Conservation (phyloP, 164 flowering plant genomes). For the Aristolochia californica region DNA sequence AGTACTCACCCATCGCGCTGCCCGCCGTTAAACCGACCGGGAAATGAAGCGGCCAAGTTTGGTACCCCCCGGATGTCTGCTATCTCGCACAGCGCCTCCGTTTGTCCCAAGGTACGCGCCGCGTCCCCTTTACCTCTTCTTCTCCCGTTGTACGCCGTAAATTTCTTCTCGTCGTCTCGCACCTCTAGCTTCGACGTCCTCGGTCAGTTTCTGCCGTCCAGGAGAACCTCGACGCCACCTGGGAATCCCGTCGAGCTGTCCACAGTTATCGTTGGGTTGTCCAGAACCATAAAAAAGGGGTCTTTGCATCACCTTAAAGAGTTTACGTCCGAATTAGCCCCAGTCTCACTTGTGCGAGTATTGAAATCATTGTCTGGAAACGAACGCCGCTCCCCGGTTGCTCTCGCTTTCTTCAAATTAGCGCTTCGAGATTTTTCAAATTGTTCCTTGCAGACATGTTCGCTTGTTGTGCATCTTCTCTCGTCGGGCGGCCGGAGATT, state of each 20-base stretch:
- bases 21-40: not conserved
- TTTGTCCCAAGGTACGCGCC: constrained; percentile 12
- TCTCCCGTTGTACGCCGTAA: not conserved
- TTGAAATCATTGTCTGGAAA: constrained; percentile 28
- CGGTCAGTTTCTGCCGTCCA: constrained; percentile 35
- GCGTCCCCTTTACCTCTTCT: not conserved
- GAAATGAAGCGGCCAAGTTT: not conserved
- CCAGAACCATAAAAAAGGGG: constrained; percentile 33
- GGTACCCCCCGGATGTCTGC: constrained; percentile 19
- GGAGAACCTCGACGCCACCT: not conserved
- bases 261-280: constrained; percentile 26
- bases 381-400: constrained; percentile 15
- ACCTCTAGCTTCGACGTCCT: constrained; percentile 19
- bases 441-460: constrained; percentile 26
- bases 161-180: not conserved
- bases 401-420: constrained; percentile 59
- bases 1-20: no score
- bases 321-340: constrained; percentile 33
- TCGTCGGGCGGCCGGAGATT: constrained; percentile 27
- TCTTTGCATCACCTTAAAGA: constrained; percentile 21
- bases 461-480: constrained; percentile 56
- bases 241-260: constrained; percentile 49
- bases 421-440: constrained; percentile 30
- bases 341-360: constrained; percentile 31
- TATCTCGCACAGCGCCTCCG: constrained; percentile 15